phyloP scores from a whole-genome alignment of 257 asterid species.

The Solanum tarapatanum region DNA sequence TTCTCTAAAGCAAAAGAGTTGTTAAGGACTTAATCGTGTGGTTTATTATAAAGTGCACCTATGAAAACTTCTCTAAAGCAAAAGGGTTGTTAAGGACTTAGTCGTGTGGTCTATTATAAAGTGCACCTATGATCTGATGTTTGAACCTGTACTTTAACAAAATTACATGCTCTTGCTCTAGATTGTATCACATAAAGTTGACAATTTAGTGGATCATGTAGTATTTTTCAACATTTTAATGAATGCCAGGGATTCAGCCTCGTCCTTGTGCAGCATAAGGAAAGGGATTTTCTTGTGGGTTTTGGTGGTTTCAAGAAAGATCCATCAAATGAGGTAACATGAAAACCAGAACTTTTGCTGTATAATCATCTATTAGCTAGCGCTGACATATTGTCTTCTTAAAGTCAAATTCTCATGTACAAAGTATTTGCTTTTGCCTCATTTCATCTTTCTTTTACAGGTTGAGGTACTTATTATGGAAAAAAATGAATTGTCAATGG shows the following conservation, averaged over 20 bases:
- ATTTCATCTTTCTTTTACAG: conserved; percentile 21
- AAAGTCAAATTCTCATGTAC: not conserved
- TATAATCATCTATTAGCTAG: conserved; percentile 1
- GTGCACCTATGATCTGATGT: not conserved
- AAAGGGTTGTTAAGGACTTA: not conserved
- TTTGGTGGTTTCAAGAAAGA: conserved; percentile 97
- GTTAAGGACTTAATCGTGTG: not conserved
- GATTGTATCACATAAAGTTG: not conserved
- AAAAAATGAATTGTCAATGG: conserved; percentile 55
- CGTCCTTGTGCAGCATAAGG: conserved; percentile 81
- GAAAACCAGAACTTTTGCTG: not conserved
- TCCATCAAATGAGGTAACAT: conserved; percentile 75
- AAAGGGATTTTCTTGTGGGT: conserved; percentile 89
- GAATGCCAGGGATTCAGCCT: conserved; percentile 83
- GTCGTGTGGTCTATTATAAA: not conserved
- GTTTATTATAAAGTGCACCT: not conserved
- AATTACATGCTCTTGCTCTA: not conserved
- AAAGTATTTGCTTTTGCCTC: not conserved
- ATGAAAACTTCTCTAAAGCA: not conserved
- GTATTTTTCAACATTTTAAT: not conserved
- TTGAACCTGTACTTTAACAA: not conserved
- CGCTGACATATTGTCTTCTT: not conserved
- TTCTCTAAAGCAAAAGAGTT: not conserved
- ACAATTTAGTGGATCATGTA: not conserved
- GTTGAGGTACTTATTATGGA: conserved; percentile 88